Evolutionary conservation across 495 filamentous ascomycete species (phyloP).

Genomic region (Xylaria cubensis): DNA sequence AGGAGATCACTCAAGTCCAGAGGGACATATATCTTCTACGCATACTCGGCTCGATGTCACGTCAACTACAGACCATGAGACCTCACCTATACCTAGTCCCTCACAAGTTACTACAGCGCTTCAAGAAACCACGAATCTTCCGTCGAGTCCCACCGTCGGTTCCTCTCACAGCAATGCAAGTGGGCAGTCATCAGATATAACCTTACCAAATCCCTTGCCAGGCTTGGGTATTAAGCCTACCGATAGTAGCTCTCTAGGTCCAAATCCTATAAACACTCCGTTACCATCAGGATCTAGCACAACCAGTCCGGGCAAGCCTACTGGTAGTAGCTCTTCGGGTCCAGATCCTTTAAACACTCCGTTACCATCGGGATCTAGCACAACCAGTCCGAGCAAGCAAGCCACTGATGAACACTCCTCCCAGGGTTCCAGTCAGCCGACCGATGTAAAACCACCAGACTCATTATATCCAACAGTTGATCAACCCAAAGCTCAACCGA

Average conservation of each 20-base stretch:
- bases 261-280: neutral
- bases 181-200: neutral
- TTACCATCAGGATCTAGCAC: neutral
- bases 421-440: neutral
- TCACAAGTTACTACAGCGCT: neutral
- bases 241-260: too few relatives aligned
- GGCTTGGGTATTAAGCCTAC: neutral
- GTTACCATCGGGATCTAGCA: neutral
- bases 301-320: neutral
- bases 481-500: conserved; percentile 9
- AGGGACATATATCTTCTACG: neutral
- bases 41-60: neutral
- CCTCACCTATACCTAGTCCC: neutral
- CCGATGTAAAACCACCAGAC: neutral
- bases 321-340: too few relatives aligned
- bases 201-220: neutral
- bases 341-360: neutral
- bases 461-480: neutral
- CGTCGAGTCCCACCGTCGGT: neutral
- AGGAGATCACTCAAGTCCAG: neutral
- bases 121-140: neutral
- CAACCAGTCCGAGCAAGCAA: neutral
- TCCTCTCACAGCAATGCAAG: neutral
- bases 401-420: neutral
- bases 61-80: neutral